These are phyloP conservation scores for Astraeus odoratus DNA, from an alignment of 768 basidiomycete genomes.

Conservation along the genomic window DNA sequence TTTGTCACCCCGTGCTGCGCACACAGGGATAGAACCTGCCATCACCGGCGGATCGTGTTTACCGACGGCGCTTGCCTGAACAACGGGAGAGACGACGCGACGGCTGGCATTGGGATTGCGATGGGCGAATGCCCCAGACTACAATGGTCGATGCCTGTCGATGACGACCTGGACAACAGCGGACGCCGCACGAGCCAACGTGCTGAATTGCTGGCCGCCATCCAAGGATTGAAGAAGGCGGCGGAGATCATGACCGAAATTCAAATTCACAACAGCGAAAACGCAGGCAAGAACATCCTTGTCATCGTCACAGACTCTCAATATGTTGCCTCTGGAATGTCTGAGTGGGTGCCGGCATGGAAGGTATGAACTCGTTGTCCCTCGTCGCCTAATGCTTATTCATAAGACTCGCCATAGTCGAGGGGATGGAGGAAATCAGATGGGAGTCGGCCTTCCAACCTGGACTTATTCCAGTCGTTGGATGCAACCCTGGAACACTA, in stretches of 20 bases:
- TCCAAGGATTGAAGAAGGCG: conserved; percentile 13
- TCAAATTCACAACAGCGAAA: too few species aligned
- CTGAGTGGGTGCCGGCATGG: conserved; percentile 28
- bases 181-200: conserved; percentile 24
- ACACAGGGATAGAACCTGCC: conserved; percentile 8
- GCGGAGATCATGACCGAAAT: neutral
- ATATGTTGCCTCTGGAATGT: conserved; percentile 29
- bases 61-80: conserved; percentile 29
- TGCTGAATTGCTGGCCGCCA: conserved; percentile 25
- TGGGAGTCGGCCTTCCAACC: conserved; percentile 15
- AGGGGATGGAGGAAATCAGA: conserved; percentile 14
- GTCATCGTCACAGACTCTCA: conserved; percentile 28
- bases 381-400: neutral
- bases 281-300: neutral
- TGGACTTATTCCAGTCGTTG: conserved; percentile 23
- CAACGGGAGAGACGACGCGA: conserved; percentile 21
- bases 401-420: conserved; percentile 2
- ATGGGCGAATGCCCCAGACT: neutral
- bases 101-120: conserved; percentile 17
- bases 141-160: conserved; percentile 17
- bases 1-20: conserved; percentile 6
- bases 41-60: conserved; percentile 20
- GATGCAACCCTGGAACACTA: conserved; percentile 13
- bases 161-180: conserved; percentile 14
- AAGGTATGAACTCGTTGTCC: conserved; percentile 12